Conservation (phyloP, 2,329 filamentous ascomycete species). For the Teratosphaeria zuluensis region DNA sequence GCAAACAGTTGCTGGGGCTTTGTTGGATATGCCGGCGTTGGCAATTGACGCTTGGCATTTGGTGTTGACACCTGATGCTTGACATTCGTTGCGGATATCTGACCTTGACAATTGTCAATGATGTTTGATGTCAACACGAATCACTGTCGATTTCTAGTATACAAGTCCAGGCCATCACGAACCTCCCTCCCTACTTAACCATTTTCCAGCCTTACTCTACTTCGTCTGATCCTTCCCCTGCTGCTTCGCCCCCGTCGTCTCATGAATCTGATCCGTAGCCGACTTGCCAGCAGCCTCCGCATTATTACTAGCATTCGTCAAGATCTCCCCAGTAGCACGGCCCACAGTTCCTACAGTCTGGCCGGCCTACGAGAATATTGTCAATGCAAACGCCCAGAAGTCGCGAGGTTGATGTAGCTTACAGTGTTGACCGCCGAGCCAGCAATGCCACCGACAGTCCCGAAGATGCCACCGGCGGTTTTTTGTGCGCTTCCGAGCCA, state of each 20-base stretch:
- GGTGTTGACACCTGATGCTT: too few species aligned
- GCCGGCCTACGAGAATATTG: background rate
- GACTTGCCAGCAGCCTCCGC: background rate
- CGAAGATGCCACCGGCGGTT: background rate
- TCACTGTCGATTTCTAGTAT: too few species aligned
- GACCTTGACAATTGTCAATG: too few species aligned
- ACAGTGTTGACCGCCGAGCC: background rate
- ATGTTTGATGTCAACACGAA: too few species aligned
- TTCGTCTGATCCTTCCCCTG: slow-evolving; percentile 1
- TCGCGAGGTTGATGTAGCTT: background rate
- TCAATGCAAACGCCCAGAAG: background rate
- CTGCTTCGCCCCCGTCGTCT: slow-evolving; percentile 4
- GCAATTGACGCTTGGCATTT: too few species aligned
- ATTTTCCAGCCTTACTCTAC: background rate
- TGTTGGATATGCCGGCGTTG: too few species aligned
- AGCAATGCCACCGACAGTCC: background rate
- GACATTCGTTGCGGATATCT: too few species aligned
- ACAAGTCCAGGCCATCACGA: background rate
- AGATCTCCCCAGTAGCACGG: background rate
- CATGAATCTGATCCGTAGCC: slow-evolving; percentile 3
- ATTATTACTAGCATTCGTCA: slow-evolving; percentile 1
- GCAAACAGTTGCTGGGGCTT: too few species aligned
- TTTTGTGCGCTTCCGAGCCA: slow-evolving; percentile 1
- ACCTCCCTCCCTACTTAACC: background rate
- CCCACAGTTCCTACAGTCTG: background rate